These are phyloP conservation scores for Prunus padus DNA, from an alignment of 306 rosid genomes.

Conservation along the genomic window DNA sequence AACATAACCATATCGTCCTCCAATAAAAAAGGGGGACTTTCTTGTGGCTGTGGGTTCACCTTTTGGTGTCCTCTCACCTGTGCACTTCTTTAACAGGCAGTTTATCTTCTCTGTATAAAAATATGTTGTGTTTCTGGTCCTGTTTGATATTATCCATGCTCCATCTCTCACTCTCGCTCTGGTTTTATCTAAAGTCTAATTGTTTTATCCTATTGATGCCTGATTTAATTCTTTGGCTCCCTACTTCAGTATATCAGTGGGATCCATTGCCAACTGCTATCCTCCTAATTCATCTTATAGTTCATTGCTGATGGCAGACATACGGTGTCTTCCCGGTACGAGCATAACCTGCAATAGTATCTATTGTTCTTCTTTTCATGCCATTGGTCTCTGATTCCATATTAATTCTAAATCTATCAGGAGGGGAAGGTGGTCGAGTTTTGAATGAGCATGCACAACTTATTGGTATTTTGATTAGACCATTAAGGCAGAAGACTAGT, in stretches of 20 bases:
- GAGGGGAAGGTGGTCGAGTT: constrained; percentile 93
- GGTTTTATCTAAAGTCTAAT: neutral
- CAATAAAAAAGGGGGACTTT: constrained; percentile 70
- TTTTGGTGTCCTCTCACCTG: constrained; percentile 86
- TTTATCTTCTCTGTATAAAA: constrained; percentile 4
- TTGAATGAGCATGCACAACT: constrained; percentile 63
- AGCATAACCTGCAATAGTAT: constrained; percentile 38
- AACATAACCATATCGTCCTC: constrained; percentile 48
- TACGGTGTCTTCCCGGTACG: constrained; percentile 92
- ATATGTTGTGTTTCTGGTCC: neutral
- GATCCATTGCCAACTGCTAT: constrained; percentile 79
- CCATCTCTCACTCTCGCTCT: neutral
- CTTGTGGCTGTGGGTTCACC: constrained; percentile 93
- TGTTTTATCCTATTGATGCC: constrained; percentile 6
- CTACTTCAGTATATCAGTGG: constrained; percentile 74
- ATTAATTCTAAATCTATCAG: constrained; percentile 54
- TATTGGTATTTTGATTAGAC: constrained; percentile 74
- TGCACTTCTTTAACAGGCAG: constrained; percentile 92
- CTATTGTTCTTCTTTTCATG: constrained; percentile 36
- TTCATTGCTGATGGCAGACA: constrained; percentile 91
- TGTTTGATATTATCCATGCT: neutral
- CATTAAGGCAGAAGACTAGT: constrained; percentile 76
- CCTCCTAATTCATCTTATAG: constrained; percentile 62
- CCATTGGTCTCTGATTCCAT: constrained; percentile 34
- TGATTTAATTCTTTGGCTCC: constrained; percentile 39